Evolutionary conservation across 345 rosid species (phyloP), one percentile per base, ranked within the genome.

Genomic region (Toxicodendron radicans): DNA sequence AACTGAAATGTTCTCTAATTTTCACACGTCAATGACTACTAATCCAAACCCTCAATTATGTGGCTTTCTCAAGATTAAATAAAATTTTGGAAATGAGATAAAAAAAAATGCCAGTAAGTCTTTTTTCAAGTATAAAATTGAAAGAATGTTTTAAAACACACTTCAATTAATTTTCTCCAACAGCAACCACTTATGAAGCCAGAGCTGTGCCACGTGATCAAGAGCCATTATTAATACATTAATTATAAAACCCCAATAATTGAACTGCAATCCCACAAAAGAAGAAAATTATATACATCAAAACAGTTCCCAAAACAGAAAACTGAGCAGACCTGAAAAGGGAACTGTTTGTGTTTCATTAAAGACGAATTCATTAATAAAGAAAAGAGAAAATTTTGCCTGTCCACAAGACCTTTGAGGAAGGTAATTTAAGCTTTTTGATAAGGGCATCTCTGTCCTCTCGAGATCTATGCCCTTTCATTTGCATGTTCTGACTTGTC

Each of bases 381-480:
- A 48, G 70, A 18, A 48, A 49, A 49, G 38, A 57, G 16, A 49
- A 62, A 17, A 17, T 18, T 27, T 48, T 30, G 16, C 62, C 46
- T 12, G 49, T 54, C 61, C 72, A 5, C 2, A 23, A 18, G 9
- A 57, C 43, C 46, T 66, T 48, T 57, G 27, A 10, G 23, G 35
- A 53, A 56, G 64, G 43, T 38, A 8, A 7, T 7, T 38, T 32
- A 30, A 33, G 54, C 32, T n/a, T 27, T 60, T 70, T 30, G 48
- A 66, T 41, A 70, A 74, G 74, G 76, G 73, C 72, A 72, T 68
- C 65, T 60, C 69, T 16, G 75, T 58, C 82, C 76, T 76, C 80
- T 82, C 72, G 79, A 71, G 86, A 85, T 83, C 81, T 83, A 78
- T 75, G 87, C 83, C 66, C 75, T 45, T 33, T 8, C 70, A 66